Percentiles rank a stretch among this genome's conserved stretches.
Evolutionary conservation across 495 filamentous ascomycete genomes (phyloP).

Genomic region (Aspergillus affinis): DNA sequence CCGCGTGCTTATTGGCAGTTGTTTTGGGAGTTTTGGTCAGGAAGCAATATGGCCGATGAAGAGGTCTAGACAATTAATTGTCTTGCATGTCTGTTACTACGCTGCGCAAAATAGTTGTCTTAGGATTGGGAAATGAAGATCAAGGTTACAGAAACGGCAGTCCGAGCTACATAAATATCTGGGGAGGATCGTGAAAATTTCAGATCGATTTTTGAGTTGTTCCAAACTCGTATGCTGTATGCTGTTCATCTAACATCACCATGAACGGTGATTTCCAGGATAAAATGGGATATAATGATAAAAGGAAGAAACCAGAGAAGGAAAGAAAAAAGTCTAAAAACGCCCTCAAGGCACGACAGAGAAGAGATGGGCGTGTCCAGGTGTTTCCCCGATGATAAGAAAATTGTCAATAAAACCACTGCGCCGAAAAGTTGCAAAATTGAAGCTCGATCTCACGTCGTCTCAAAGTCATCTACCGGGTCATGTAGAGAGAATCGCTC

Average conservation of each 20-base stretch:
- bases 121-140: too few relatives aligned
- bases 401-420: background rate
- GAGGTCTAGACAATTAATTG: background rate
- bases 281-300: background rate
- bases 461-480: slow-evolving; percentile 26
- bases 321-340: background rate
- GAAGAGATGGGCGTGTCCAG: background rate
- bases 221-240: background rate
- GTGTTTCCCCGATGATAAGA: background rate
- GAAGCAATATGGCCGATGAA: background rate
- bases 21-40: background rate
- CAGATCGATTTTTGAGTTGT: background rate
- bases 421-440: background rate
- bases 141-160: too few relatives aligned
- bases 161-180: background rate
- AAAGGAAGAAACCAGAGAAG: background rate
- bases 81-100: too few relatives aligned
- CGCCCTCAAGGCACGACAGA: background rate
- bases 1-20: background rate
- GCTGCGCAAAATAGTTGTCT: too few relatives aligned
- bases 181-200: background rate
- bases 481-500: slow-evolving; percentile 44
- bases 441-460: slow-evolving; percentile 1
- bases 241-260: background rate
- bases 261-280: background rate